Percentiles rank a stretch among this genome's conserved stretches.
phyloP scores from a whole-genome alignment of 129 eudicot species.

The Apium graveolens region DNA sequence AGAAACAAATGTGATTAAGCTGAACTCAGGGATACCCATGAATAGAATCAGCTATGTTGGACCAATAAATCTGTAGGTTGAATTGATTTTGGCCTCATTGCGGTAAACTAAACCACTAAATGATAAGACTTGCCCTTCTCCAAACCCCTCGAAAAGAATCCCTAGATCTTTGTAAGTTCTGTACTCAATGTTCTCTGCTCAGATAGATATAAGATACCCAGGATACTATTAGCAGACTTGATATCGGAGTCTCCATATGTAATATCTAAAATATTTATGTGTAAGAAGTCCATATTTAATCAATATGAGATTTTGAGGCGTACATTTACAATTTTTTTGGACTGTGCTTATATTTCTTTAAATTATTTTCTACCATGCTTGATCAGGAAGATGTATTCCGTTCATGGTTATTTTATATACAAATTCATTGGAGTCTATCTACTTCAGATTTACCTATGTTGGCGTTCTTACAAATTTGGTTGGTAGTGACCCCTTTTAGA shows the following conservation, averaged over 20 bases:
- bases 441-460: not conserved
- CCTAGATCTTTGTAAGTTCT: not conserved
- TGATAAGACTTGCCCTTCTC: not conserved
- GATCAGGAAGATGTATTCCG: not conserved
- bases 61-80: not conserved
- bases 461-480: not conserved
- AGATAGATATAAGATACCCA: not conserved
- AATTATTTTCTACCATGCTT: too few species aligned
- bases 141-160: not conserved
- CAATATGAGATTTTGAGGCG: not conserved
- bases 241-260: not conserved
- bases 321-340: not conserved
- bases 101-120: too few species aligned
- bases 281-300: not conserved
- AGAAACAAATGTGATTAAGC: not conserved
- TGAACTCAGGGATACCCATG: not conserved
- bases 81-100: not conserved
- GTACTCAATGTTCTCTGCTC: not conserved
- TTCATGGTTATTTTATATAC: not conserved
- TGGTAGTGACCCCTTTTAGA: not conserved
- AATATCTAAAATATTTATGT: not conserved
- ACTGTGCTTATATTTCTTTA: not conserved
- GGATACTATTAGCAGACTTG: too few species aligned
- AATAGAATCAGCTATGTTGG: not conserved
- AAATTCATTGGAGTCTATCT: not conserved